A percentile compares a stretch with the other conserved stretches of the same genome.
Evolutionary conservation across 2,329 filamentous ascomycete genomes (phyloP).

Genomic region (Fusarium secorum): DNA sequence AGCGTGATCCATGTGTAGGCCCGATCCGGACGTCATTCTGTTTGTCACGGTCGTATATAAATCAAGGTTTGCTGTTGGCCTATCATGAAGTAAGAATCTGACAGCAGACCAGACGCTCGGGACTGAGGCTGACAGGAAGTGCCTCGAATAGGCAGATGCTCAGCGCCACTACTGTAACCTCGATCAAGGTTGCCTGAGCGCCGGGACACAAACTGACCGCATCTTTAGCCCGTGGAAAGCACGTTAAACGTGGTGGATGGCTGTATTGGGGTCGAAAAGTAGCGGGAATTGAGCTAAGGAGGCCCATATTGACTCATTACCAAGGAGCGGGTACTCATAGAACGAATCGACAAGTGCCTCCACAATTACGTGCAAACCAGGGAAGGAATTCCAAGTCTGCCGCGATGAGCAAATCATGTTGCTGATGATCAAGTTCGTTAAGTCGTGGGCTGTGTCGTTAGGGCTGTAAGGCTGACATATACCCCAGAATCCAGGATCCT

Average conservation of each 20-base stretch:
- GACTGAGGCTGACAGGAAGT: slow-evolving; percentile 27
- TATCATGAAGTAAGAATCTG: slow-evolving; percentile 37
- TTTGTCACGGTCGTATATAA: slow-evolving; percentile 22
- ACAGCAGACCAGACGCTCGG: slow-evolving; percentile 32
- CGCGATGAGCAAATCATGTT: slow-evolving; percentile 15
- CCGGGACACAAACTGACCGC: slow-evolving; percentile 11
- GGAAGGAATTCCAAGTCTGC: slow-evolving; percentile 9
- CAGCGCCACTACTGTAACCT: slow-evolving; percentile 20
- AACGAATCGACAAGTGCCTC: slow-evolving; percentile 6
- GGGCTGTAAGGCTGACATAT: slow-evolving; percentile 43
- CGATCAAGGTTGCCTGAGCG: slow-evolving; percentile 9
- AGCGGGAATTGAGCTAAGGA: slow-evolving; percentile 18
- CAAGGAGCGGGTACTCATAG: slow-evolving; percentile 15
- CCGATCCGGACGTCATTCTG: slow-evolving; percentile 25
- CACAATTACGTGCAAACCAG: slow-evolving; percentile 13
- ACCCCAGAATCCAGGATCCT: slow-evolving; percentile 34
- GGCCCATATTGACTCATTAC: slow-evolving; percentile 24
- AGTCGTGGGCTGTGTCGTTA: slow-evolving; percentile 26
- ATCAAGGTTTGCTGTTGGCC: slow-evolving; percentile 2
- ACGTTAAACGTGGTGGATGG: slow-evolving; percentile 1
- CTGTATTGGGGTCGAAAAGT: slow-evolving; percentile 11
- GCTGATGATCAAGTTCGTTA: slow-evolving; percentile 10
- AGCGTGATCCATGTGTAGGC: slow-evolving; percentile 28
- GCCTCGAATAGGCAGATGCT: slow-evolving; percentile 23
- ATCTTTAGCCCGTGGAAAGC: slow-evolving; percentile 8